These are phyloP conservation scores for Aspergillus aculeatus DNA, from an alignment of 2,329 filamentous ascomycete species.

Conservation along the genomic window DNA sequence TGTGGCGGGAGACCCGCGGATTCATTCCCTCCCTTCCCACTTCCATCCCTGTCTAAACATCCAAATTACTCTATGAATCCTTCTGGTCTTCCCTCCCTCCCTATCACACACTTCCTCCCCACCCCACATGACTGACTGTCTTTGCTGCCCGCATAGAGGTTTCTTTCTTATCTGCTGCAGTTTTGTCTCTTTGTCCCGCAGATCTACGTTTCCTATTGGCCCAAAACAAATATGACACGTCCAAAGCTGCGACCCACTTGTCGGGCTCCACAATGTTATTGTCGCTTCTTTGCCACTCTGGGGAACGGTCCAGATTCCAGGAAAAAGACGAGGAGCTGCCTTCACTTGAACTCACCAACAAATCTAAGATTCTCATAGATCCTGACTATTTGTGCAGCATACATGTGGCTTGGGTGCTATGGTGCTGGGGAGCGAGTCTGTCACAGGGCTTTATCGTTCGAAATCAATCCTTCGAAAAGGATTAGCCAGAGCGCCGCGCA, in stretches of 20 bases:
- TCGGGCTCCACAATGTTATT: not conserved
- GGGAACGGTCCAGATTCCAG: not conserved
- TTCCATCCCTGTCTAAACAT: not conserved
- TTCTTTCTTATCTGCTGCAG: not conserved
- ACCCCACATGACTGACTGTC: not conserved
- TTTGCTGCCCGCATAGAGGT: not conserved
- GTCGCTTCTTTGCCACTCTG: not conserved
- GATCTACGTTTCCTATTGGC: not conserved
- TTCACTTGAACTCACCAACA: not conserved
- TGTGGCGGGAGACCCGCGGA: not conserved
- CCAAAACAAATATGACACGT: not conserved
- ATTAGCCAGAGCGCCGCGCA: not conserved
- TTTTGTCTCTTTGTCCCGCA: not conserved
- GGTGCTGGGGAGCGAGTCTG: not conserved
- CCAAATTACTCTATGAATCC: not conserved
- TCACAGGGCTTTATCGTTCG: not conserved
- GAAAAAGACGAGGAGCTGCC: not conserved
- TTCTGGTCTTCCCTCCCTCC: not conserved
- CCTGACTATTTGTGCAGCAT: not conserved
- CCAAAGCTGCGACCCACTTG: not conserved
- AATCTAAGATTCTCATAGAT: not conserved
- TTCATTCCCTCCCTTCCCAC: not conserved
- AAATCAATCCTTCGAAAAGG: not conserved
- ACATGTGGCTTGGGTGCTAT: slow-evolving; percentile 4
- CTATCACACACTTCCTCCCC: not conserved